phyloP scores from a whole-genome alignment of 2,329 filamentous ascomycete species.

The Pestalotiopsis sp. region DNA sequence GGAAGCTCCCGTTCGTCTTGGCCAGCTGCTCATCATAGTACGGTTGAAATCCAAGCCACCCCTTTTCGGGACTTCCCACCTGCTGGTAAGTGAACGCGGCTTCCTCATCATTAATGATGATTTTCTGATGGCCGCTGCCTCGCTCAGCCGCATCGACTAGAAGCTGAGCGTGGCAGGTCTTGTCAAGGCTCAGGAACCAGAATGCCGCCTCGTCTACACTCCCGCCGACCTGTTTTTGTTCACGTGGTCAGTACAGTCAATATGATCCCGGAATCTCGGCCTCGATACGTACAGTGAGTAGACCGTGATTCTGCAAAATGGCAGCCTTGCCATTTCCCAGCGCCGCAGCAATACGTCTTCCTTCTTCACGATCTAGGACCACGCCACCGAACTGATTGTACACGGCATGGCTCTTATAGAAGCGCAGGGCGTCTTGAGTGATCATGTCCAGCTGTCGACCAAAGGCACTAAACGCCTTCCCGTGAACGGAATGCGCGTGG shows the following conservation, averaged over 20 bases:
- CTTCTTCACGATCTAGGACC: conserved; percentile 62
- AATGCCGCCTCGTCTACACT: conserved; percentile 70
- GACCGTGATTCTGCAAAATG: conserved; percentile 66
- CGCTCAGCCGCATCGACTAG: conserved; percentile 58
- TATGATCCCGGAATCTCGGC: not conserved
- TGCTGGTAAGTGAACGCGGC: conserved; percentile 28
- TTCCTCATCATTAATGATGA: conserved; percentile 31
- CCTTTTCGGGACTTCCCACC: conserved; percentile 33
- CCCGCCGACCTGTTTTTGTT: conserved; percentile 36
- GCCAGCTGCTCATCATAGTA: conserved; percentile 18
- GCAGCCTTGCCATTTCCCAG: conserved; percentile 58
- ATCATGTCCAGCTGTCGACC: conserved; percentile 63
- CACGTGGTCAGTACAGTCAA: not conserved
- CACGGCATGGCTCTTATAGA: conserved; percentile 62
- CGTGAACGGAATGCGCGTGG: conserved; percentile 62
- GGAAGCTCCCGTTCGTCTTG: conserved; percentile 11
- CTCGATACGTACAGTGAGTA: conserved; percentile 49
- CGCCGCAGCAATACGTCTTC: conserved; percentile 56
- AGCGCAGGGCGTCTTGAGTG: conserved; percentile 59
- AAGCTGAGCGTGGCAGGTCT: conserved; percentile 64
- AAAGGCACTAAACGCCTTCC: conserved; percentile 64
- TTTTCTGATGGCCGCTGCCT: conserved; percentile 30
- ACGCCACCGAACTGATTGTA: conserved; percentile 64
- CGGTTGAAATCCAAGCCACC: conserved; percentile 29
- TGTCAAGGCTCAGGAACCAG: conserved; percentile 63